Conservation (phyloP, 805 yeast genomes). For the Starmerella davenportii region DNA sequence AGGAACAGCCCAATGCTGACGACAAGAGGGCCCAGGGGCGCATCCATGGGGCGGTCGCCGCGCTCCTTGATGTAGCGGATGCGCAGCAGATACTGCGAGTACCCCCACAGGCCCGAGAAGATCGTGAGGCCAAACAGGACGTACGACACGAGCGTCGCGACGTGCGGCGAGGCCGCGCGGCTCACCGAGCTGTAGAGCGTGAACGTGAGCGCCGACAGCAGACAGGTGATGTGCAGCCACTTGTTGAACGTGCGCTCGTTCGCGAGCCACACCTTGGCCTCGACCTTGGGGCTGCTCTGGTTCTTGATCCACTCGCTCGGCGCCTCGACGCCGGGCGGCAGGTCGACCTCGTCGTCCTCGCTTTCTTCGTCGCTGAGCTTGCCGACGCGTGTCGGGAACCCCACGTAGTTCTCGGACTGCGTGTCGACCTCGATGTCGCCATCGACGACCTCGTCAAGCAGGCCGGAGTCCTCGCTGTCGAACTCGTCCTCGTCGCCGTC, state of each 20-base stretch:
- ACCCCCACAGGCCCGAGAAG: constrained; percentile 82
- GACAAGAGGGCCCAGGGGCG: constrained; percentile 72
- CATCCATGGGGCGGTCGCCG: constrained; percentile 76
- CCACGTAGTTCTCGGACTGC: constrained; percentile 6
- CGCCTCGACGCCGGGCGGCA: constrained; percentile 78
- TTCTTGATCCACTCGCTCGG: constrained; percentile 68
- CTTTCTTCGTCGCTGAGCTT: constrained; percentile 35
- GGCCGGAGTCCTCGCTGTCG: constrained; percentile 19
- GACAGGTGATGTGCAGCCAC: constrained; percentile 80
- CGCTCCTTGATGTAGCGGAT: constrained; percentile 57
- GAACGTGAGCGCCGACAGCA: constrained; percentile 71
- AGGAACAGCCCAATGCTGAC: constrained; percentile 50
- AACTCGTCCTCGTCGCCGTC: constrained; percentile 44
- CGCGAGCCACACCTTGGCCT: constrained; percentile 96
- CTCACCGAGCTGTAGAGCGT: constrained; percentile 61
- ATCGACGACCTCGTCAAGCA: constrained; percentile 9
- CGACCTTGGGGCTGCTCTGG: constrained; percentile 83
- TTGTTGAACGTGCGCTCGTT: constrained; percentile 92
- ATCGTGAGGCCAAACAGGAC: constrained; percentile 63
- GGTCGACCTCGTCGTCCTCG: constrained; percentile 68
- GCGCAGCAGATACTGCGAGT: constrained; percentile 53
- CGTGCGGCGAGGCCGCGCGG: constrained; percentile 34
- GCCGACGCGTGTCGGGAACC: constrained; percentile 19
- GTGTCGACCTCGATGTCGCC: constrained; percentile 6
- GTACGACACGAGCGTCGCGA: constrained; percentile 60